Percentiles rank a stretch among this genome's conserved stretches.
Conservation (phyloP, 106 monocot species). For the Triglochin maritima region DNA sequence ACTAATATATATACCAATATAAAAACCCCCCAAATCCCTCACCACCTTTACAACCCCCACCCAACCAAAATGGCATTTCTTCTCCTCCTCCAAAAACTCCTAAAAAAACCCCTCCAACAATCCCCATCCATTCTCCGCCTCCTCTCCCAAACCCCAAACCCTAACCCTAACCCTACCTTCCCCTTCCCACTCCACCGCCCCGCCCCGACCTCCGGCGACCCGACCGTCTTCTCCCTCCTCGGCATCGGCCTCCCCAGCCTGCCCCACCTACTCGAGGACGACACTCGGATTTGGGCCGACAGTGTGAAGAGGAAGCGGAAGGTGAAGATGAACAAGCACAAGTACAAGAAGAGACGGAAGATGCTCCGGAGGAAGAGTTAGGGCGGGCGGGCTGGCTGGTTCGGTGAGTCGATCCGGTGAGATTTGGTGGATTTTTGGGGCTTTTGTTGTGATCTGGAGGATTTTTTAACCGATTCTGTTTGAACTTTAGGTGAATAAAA, state of each 20-base stretch:
- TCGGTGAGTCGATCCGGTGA: conserved; percentile 1
- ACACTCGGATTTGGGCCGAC: conserved; percentile 27
- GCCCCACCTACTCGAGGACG: not conserved
- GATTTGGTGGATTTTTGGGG: not conserved
- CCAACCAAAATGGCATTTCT: not conserved
- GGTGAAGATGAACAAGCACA: conserved; percentile 51
- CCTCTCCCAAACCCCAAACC: not conserved
- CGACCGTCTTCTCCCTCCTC: not conserved
- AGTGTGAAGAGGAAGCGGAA: conserved; percentile 57
- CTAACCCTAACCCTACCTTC: not conserved
- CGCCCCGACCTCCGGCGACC: not conserved
- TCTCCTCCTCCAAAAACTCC: conserved; percentile 2
- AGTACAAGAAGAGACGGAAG: conserved; percentile 33
- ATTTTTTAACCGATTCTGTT: conserved; percentile 5
- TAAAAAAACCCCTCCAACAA: not conserved
- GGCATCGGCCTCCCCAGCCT: not conserved
- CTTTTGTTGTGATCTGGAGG: not conserved
- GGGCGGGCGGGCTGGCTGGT: not conserved
- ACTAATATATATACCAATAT: not conserved
- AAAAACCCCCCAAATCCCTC: not conserved
- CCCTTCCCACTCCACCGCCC: not conserved
- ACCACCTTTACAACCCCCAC: not conserved
- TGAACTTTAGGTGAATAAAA: no score
- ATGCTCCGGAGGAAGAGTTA: conserved; percentile 31
- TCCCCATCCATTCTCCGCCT: not conserved